phyloP scores from a whole-genome alignment of 345 rosid genomes.

The Citrus medica region DNA sequence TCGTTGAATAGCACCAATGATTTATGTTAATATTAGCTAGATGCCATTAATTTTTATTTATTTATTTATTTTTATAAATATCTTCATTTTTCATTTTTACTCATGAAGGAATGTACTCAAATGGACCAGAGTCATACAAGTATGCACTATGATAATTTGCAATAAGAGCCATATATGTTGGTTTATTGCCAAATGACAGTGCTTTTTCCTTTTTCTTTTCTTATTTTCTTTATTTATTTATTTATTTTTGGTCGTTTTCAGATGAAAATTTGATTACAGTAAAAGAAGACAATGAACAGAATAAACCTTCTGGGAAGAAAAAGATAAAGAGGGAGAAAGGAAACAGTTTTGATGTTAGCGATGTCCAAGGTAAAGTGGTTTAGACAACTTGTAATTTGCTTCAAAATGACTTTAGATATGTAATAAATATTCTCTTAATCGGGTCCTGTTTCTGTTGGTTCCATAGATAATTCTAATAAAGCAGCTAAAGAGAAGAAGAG shows the following conservation, averaged over 20 bases:
- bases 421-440: neutral
- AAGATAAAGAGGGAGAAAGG: slow-evolving; percentile 24
- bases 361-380: slow-evolving; percentile 11
- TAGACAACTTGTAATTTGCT: neutral
- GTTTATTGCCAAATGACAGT: neutral
- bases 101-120: neutral
- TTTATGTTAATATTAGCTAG: neutral
- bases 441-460: slow-evolving; percentile 4
- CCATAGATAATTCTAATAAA: slow-evolving; percentile 6
- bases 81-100: neutral
- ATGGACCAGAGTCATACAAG: neutral
- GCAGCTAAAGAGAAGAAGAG: slow-evolving; percentile 15
- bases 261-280: slow-evolving; percentile 12
- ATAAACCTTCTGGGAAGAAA: slow-evolving; percentile 15
- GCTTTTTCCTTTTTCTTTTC: neutral
- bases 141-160: neutral
- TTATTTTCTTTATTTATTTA: no score
- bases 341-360: neutral
- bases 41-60: neutral
- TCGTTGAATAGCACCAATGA: neutral
- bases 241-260: neutral
- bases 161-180: neutral
- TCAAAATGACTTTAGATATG: neutral
- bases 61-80: neutral
- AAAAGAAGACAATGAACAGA: slow-evolving; percentile 12